Base-by-base conservation (phyloP, 1,139 yeast species). In the Yamadazyma membranifaciens region DNA sequence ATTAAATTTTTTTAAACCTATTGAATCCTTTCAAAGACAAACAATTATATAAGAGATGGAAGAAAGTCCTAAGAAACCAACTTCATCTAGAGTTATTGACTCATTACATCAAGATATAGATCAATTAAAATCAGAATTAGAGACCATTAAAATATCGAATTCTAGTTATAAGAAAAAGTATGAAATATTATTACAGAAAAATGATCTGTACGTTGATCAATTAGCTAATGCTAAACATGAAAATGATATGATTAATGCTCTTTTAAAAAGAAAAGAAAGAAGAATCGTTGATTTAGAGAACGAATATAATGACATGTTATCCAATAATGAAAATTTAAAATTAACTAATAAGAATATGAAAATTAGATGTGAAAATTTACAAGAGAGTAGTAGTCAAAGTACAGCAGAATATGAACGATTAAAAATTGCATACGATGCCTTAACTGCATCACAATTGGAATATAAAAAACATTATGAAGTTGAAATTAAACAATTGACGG, bases 181-280 rank as follows among this genome's bases (percentile, higher is more conserved):
- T 48, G 67, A 72, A 24, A 60, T 73, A 15, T 60, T 72, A 22
- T 61, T 72, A 39, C 68, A 71, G 42, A 74, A 78, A 53, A 79
- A 82, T 46, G 83, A 81, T 36, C 75, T 77, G 43, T 67, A 79
- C 44, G 72, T 80, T 33, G 91, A 84, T 53, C 87, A 80, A 55
- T 62, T 81, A 48, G 82, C 87, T 32, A 83, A 82, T 50, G 69
- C 83, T 26, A 83, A 81, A 57, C 87, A 82, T 55, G 87, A 83
- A 51, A 80, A 80, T 51, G 87, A 83, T 51, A 81, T 82, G 65
- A 68, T 82, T 33, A 78, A 73, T 49, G 81, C 87, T 0, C 59
- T 82, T 47, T 62, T 83, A 48, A 80, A 74, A 48, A 64, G 89
- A 45, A 82, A 83, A 54, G 83, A 82, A 53, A 68, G 88, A 44